A percentile compares a stretch with the other conserved stretches of the same genome.
These are phyloP conservation scores for Rhizophora apiculata DNA, from an alignment of 345 rosid species.

Conservation along the genomic window DNA sequence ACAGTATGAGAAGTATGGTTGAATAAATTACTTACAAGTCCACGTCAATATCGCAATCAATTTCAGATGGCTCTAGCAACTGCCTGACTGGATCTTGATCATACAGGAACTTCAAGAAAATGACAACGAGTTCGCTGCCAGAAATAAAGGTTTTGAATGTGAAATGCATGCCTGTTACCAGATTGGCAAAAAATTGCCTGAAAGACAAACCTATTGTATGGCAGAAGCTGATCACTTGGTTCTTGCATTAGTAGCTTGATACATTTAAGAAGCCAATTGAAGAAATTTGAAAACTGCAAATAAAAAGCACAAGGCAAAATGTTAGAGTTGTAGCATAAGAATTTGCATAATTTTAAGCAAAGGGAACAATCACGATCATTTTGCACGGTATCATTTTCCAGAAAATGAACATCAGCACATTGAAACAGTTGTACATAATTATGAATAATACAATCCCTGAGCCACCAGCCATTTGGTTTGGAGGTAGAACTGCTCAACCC, in stretches of 20 bases:
- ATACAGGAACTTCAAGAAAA: slow-evolving; percentile 83
- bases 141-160: slow-evolving; percentile 25
- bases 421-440: neutral
- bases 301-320: slow-evolving; percentile 7
- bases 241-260: slow-evolving; percentile 85
- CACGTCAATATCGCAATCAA: slow-evolving; percentile 50
- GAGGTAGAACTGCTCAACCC: too few relatives aligned
- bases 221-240: slow-evolving; percentile 77
- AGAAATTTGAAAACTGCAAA: slow-evolving; percentile 84
- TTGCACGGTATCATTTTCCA: neutral
- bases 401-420: neutral
- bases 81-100: slow-evolving; percentile 90
- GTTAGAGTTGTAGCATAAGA: slow-evolving; percentile 13
- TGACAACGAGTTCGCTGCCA: slow-evolving; percentile 80
- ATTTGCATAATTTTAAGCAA: slow-evolving; percentile 1
- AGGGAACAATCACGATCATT: neutral
- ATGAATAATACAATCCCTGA: too few relatives aligned
- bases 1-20: neutral
- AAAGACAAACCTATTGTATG: slow-evolving; percentile 63
- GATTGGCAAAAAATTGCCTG: slow-evolving; percentile 13
- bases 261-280: slow-evolving; percentile 83
- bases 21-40: slow-evolving; percentile 56
- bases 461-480: too few relatives aligned
- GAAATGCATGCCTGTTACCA: slow-evolving; percentile 10
- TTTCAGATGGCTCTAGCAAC: slow-evolving; percentile 59